phyloP scores from a whole-genome alignment of 75 land plant species.

The Gnetum montanum region DNA sequence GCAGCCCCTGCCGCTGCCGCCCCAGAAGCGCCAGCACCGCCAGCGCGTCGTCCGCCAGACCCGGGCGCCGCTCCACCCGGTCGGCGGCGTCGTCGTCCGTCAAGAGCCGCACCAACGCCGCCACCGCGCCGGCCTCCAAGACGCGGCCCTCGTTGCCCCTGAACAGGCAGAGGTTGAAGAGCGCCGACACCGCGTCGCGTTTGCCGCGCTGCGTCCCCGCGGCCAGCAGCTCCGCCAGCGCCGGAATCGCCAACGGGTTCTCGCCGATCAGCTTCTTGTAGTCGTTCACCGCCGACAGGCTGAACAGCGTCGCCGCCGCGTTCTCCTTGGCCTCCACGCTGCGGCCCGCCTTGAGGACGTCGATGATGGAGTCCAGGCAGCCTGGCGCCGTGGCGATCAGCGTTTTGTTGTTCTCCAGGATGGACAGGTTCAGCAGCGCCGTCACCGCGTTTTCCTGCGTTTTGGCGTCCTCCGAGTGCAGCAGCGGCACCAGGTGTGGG shows the following conservation, averaged over 20 bases:
- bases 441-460: slow-evolving; percentile 91
- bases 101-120: slow-evolving; percentile 25
- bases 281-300: slow-evolving; percentile 39
- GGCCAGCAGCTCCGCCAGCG: slow-evolving; percentile 40
- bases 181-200: slow-evolving; percentile 71
- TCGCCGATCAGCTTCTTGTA: slow-evolving; percentile 41
- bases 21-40: slow-evolving; percentile 22
- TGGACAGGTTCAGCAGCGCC: slow-evolving; percentile 85
- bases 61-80: slow-evolving; percentile 8
- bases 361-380: slow-evolving; percentile 40
- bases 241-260: slow-evolving; percentile 38
- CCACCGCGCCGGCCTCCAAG: slow-evolving; percentile 58
- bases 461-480: slow-evolving; percentile 35
- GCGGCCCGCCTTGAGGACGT: slow-evolving; percentile 47
- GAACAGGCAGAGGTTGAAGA: slow-evolving; percentile 58
- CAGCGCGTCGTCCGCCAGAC: slow-evolving; percentile 24
- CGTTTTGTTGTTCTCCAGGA: slow-evolving; percentile 59
- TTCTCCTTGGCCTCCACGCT: slow-evolving; percentile 79
- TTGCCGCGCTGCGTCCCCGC: slow-evolving; percentile 49
- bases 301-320: slow-evolving; percentile 78
- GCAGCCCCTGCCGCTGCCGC: slow-evolving; percentile 24
- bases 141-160: slow-evolving; percentile 33
- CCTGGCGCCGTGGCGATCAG: slow-evolving; percentile 51
- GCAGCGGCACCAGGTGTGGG: slow-evolving; percentile 40
- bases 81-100: slow-evolving; percentile 13